Evolutionary conservation across 768 basidiomycete genomes (phyloP).

Genomic region (Xerocomellus amylosporus): DNA sequence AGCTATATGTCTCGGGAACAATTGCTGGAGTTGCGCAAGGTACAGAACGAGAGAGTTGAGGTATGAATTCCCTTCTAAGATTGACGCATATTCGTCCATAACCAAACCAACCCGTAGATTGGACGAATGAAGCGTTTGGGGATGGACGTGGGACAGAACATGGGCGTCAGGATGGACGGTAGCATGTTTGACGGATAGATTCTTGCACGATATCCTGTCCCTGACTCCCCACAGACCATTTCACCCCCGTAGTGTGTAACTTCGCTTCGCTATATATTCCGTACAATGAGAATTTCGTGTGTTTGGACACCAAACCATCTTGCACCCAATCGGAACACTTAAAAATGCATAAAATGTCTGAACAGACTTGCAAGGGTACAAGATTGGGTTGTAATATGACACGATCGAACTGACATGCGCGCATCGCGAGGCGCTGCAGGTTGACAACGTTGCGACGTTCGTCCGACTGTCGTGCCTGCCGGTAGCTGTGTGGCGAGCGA

Average conservation of each 20-base stretch:
- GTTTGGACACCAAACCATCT: too few species aligned
- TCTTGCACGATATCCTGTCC: background rate
- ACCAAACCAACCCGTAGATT: constrained; percentile 40
- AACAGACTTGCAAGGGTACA: too few species aligned
- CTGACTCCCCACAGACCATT: background rate
- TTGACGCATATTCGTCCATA: background rate
- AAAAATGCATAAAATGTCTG: too few species aligned
- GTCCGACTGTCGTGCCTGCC: constrained; percentile 1
- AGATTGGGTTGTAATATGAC: background rate
- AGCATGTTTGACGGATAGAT: constrained; percentile 49
- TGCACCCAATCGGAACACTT: too few species aligned
- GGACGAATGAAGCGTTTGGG: constrained; percentile 85
- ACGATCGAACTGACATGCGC: constrained; percentile 6
- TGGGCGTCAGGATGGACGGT: constrained; percentile 87
- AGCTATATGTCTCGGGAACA: constrained; percentile 78
- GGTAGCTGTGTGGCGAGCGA: constrained; percentile 2
- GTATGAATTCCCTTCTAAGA: constrained; percentile 35
- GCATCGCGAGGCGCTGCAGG: constrained; percentile 12
- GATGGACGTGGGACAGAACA: constrained; percentile 80
- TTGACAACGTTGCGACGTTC: background rate
- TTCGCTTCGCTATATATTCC: background rate
- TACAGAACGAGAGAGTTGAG: constrained; percentile 84
- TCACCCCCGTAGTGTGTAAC: background rate
- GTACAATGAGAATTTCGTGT: background rate
- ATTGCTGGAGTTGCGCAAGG: constrained; percentile 72